Base-by-base conservation (phyloP, 805 yeast species). In the Candida insectorum region DNA sequence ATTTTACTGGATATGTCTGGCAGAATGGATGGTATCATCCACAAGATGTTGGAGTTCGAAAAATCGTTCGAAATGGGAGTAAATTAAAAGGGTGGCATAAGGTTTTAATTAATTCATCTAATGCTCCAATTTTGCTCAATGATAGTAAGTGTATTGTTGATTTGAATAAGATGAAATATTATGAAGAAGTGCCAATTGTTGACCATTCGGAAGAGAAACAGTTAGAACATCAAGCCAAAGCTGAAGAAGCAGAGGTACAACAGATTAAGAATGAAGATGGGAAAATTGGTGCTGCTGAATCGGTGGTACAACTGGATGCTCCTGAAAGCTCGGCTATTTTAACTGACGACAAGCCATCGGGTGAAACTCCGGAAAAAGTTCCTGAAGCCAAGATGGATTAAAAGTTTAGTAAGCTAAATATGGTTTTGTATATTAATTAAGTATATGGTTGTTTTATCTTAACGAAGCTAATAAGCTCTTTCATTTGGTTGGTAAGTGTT, bases 61-160 rank as follows among this genome's bases (percentile, higher is more conserved):
- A 23, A 18, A 18, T 18, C 18, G 32, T 16, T 33, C 40, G 18
- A 25, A 35, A n/a, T 14, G 24, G 26, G 36, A 40, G 30, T 44
- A 33, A 48, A 24, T 43, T 62, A 29, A 64, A 61, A 41, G 69
- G 71, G 5, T 66, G 72, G 72, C 49, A 49, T 41, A 63, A 56
- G 41, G 52, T 51, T 7, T 47, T 44, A 30, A 30, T 39, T 19
- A 48, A 44, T 32, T 26, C 16, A 14, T 36, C 28, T 28, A 33
- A 52, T 6, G 55, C 51, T 16, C 25, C 32, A 3, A 22, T n/a
- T 2, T 19, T 31, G 19, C 7, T 24, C 13, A 3, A 19, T 9
- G 26, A 28, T 11, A 5, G n/a, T n/a, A 39, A 43, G n/a, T 82
- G 77, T 45, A 48, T 60, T 8, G 49, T 77, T 14, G 71, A 73